phyloP scores from a whole-genome alignment of 371 early-diverging fungal species.

The Polyrhizophydium stewartii region DNA sequence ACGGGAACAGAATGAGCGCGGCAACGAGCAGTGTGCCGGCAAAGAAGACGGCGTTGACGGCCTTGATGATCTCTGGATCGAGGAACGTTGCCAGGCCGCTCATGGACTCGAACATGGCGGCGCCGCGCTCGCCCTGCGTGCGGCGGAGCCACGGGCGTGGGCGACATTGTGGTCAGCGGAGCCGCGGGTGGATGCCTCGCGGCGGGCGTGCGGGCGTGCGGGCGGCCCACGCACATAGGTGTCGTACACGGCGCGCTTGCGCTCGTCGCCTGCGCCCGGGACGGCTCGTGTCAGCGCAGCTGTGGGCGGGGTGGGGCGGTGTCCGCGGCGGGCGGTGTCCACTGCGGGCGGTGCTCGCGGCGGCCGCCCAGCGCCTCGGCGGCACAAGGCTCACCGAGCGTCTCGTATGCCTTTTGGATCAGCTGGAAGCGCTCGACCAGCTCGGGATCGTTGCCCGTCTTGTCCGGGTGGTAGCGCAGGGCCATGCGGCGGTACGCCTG shows the following conservation, averaged over 20 bases:
- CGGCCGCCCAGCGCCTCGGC: too few species aligned
- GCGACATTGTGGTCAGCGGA: too few species aligned
- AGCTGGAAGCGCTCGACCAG: slow-evolving; percentile 33
- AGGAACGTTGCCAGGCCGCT: slow-evolving; percentile 57
- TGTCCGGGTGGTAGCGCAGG: slow-evolving; percentile 33
- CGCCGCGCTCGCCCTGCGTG: slow-evolving; percentile 79
- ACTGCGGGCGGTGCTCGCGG: too few species aligned
- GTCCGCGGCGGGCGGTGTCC: too few species aligned
- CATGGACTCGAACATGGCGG: slow-evolving; percentile 72
- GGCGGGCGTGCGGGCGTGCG: too few species aligned
- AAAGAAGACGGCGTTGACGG: slow-evolving; percentile 62
- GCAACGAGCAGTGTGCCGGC: slow-evolving; percentile 49
- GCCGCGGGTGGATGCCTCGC: too few species aligned
- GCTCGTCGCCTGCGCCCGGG: slow-evolving; percentile 47
- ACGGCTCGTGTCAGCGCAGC: too few species aligned
- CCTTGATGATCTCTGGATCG: slow-evolving; percentile 71
- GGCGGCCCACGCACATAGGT: slow-evolving; percentile 21
- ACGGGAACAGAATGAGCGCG: slow-evolving; percentile 71
- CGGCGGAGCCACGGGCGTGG: too few species aligned
- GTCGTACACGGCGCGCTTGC: slow-evolving; percentile 46
- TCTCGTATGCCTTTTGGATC: slow-evolving; percentile 36
- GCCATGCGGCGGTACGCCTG: slow-evolving; percentile 28
- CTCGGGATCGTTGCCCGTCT: slow-evolving; percentile 30
- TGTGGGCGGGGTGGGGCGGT: too few species aligned
- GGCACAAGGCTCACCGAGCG: slow-evolving; percentile 23